Percentiles rank a stretch among this genome's conserved stretches.
Conservation (phyloP, 148 eudicot genomes). For the Cornus suecica region DNA sequence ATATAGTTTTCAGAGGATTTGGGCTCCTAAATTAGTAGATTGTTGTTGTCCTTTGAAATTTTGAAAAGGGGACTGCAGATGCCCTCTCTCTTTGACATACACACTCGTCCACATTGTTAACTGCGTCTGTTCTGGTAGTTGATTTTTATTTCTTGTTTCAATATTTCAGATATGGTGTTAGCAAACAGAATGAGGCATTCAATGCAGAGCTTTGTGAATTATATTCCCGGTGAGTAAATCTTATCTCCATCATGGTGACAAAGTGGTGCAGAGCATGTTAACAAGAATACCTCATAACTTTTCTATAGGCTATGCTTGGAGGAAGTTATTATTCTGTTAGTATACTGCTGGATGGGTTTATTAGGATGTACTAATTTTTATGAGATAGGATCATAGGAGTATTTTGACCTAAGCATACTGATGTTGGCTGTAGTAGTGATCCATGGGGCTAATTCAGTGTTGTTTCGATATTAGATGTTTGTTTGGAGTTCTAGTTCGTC, state of each 20-base stretch:
- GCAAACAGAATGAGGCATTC: constrained; percentile 83
- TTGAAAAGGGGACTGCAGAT: not conserved
- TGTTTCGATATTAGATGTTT: too few relatives aligned
- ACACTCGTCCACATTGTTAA: not conserved
- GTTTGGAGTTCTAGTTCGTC: too few relatives aligned
- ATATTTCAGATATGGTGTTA: constrained; percentile 70
- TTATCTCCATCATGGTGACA: not conserved
- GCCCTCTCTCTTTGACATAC: not conserved
- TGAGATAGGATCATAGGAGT: too few relatives aligned
- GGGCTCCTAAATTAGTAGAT: not conserved
- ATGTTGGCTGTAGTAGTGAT: too few relatives aligned
- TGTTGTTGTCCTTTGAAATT: not conserved
- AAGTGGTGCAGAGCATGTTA: not conserved
- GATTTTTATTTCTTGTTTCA: not conserved
- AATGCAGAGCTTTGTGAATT: constrained; percentile 78
- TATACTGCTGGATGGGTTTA: too few relatives aligned
- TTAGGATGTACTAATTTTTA: too few relatives aligned
- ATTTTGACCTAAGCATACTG: too few relatives aligned
- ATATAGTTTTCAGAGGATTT: not conserved
- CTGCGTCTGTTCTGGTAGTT: not conserved
- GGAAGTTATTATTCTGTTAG: too few relatives aligned
- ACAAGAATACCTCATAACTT: too few relatives aligned
- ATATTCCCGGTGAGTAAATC: constrained; percentile 60
- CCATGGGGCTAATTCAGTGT: too few relatives aligned
- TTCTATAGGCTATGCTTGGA: too few relatives aligned